These are phyloP conservation scores for Naganishia albida DNA, from an alignment of 1,284 basidiomycete genomes.

Conservation along the genomic window DNA sequence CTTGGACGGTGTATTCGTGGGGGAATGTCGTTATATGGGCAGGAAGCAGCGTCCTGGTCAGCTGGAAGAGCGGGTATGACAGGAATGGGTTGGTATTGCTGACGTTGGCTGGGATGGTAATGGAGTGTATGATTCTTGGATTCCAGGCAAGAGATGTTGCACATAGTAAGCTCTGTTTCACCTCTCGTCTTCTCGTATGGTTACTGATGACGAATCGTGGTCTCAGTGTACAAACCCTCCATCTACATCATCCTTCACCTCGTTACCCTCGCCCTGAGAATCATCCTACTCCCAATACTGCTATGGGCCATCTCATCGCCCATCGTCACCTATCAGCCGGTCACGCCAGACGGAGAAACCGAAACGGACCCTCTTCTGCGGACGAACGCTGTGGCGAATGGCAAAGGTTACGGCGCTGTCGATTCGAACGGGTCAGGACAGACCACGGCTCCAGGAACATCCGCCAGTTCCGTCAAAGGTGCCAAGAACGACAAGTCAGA, in stretches of 20 bases:
- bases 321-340: slow-evolving; percentile 60
- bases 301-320: slow-evolving; percentile 63
- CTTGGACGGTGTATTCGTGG: slow-evolving; percentile 60
- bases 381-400: slow-evolving; percentile 55
- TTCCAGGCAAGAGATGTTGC: slow-evolving; percentile 50
- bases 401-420: slow-evolving; percentile 55
- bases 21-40: slow-evolving; percentile 58
- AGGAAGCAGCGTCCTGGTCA: slow-evolving; percentile 17
- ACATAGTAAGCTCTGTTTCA: slow-evolving; percentile 19
- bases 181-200: background rate
- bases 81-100: slow-evolving; percentile 62
- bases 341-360: slow-evolving; percentile 7
- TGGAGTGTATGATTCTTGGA: slow-evolving; percentile 71
- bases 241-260: slow-evolving; percentile 62
- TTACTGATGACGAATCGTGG: slow-evolving; percentile 39
- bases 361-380: slow-evolving; percentile 42
- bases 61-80: slow-evolving; percentile 28
- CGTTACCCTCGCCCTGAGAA: slow-evolving; percentile 65
- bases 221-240: slow-evolving; percentile 47
- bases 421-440: slow-evolving; percentile 1
- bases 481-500: background rate
- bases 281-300: slow-evolving; percentile 64
- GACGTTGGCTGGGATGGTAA: slow-evolving; percentile 67
- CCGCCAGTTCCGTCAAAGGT: background rate
- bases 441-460: slow-evolving; percentile 8